These are phyloP conservation scores for Fusarium globosum DNA, from an alignment of 2,329 filamentous ascomycete genomes.

Conservation along the genomic window DNA sequence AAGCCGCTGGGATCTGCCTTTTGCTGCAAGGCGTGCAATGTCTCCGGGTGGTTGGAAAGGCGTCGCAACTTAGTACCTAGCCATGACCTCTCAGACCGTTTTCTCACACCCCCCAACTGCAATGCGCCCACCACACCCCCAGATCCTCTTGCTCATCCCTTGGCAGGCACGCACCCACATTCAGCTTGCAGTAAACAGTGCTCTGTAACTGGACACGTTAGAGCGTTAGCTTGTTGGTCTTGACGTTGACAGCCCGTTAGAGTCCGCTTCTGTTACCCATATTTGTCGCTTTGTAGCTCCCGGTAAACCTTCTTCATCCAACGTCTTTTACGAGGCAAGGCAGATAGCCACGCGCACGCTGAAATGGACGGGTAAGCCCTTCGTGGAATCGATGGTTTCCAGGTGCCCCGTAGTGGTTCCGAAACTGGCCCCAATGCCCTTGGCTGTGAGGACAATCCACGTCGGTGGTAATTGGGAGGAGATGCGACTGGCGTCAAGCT, in stretches of 20 bases:
- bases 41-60: constrained; percentile 37
- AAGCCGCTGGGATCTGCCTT: constrained; percentile 34
- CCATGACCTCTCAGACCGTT: constrained; percentile 11
- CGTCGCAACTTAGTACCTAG: constrained; percentile 3
- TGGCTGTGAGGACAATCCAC: constrained; percentile 31
- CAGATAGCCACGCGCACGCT: constrained; percentile 19
- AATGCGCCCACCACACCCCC: constrained; percentile 7
- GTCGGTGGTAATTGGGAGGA: constrained; percentile 31
- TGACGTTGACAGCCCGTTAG: constrained; percentile 30
- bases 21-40: constrained; percentile 32
- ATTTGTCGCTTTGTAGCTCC: constrained; percentile 11
- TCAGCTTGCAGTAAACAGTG: constrained; percentile 21
- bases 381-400: constrained; percentile 23
- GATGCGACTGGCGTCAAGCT: constrained; percentile 32
- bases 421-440: constrained; percentile 33
- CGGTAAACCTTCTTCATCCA: constrained; percentile 13
- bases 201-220: constrained; percentile 18
- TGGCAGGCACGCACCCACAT: constrained; percentile 18
- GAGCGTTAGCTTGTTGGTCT: constrained; percentile 18
- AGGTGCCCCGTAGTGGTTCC: constrained; percentile 28
- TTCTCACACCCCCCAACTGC: constrained; percentile 25
- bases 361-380: constrained; percentile 12
- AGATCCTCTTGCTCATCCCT: constrained; percentile 23
- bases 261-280: neutral
- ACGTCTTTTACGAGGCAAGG: constrained; percentile 6